phyloP scores from a whole-genome alignment of 257 asterid genomes.

The Fraxinus anomala region DNA sequence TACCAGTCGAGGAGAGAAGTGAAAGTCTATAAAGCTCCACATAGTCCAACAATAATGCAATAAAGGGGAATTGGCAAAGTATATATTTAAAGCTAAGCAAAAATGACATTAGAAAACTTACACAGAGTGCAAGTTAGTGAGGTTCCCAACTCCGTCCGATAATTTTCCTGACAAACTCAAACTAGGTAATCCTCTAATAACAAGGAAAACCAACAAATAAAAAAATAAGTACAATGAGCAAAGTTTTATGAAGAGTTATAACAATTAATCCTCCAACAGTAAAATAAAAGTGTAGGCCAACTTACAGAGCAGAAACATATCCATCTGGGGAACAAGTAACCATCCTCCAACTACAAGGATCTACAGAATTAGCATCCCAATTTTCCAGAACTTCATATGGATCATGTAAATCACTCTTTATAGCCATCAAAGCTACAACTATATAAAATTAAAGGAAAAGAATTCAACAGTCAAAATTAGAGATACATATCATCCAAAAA shows the following conservation, averaged over 20 bases:
- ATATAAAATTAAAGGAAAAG: slow-evolving; percentile 28
- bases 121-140: slow-evolving; percentile 80
- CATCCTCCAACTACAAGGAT: slow-evolving; percentile 99
- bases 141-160: slow-evolving; percentile 85
- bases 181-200: slow-evolving; percentile 74
- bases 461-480: slow-evolving; percentile 9
- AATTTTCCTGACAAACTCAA: slow-evolving; percentile 78
- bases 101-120: slow-evolving; percentile 41
- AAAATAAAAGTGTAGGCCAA: slow-evolving; percentile 6
- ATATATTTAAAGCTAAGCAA: not conserved
- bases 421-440: slow-evolving; percentile 91
- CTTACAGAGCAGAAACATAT: slow-evolving; percentile 89
- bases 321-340: slow-evolving; percentile 80
- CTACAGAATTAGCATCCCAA: slow-evolving; percentile 96
- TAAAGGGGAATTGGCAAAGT: not conserved
- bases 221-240: slow-evolving; percentile 15
- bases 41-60: not conserved
- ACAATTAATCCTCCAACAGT: not conserved
- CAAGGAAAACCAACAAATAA: slow-evolving; percentile 22
- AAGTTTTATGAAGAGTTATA: not conserved
- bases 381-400: slow-evolving; percentile 83
- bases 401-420: slow-evolving; percentile 67
- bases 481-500: not conserved
- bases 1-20: not conserved
- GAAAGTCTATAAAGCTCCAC: not conserved